Evolutionary conservation across 148 eudicot species (phyloP).

Genomic region (Cornus kousa): DNA sequence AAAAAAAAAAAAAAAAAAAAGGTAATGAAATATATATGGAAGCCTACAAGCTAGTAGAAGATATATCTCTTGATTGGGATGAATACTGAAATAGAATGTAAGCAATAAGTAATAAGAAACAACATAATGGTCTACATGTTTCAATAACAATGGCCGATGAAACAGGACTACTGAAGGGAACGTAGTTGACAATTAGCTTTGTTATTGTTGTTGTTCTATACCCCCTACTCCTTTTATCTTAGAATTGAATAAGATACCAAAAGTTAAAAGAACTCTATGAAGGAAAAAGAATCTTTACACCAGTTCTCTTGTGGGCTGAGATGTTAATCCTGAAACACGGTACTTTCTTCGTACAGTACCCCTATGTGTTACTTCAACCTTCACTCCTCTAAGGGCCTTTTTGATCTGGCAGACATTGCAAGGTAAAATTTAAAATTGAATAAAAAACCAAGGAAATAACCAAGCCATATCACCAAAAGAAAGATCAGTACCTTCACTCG

Average conservation of each 20-base stretch:
- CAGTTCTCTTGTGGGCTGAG: constrained; percentile 75
- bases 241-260: neutral
- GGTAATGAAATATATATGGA: too few species aligned
- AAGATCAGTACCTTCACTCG: constrained; percentile 54
- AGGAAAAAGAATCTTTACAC: constrained; percentile 36
- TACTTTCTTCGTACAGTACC: constrained; percentile 65
- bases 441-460: neutral
- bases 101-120: neutral
- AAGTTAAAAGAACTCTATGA: neutral
- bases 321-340: constrained; percentile 65
- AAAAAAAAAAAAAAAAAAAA: too few species aligned
- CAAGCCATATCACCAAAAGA: neutral
- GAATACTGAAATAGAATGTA: neutral
- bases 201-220: neutral
- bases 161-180: neutral
- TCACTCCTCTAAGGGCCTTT: constrained; percentile 69
- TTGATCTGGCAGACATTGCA: constrained; percentile 39
- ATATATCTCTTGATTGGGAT: neutral
- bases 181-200: neutral
- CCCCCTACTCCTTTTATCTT: neutral
- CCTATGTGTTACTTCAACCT: constrained; percentile 75
- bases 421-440: neutral
- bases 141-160: neutral
- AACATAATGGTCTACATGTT: neutral
- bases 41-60: neutral